Evolutionary conservation across 2,329 filamentous ascomycete species (phyloP), one percentile per base, ranked within the genome.

Genomic region (Exutisphaerella laricina): DNA sequence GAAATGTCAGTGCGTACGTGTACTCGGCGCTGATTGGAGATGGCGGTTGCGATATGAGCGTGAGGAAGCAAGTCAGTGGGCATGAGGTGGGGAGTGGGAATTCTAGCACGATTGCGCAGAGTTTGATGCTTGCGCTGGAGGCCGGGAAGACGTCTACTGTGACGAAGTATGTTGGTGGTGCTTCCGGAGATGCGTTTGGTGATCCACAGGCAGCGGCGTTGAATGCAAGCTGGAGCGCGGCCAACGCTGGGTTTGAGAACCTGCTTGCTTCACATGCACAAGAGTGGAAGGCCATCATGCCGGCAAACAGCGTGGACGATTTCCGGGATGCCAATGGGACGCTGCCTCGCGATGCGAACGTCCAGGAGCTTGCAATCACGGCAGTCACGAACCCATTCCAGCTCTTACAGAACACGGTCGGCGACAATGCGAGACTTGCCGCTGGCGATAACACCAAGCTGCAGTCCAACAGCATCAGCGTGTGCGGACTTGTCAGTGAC

Each of bases 151-250:
- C 71, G 0, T 69, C 76, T 3, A 75, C 70, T 1, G 63, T 86
- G 33, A 75, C 72, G 34, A 88, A 88, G 56, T 86, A 74, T 51
- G 71, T 87, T 12, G 84, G 84, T 20, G 74, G 72, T 36, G 82
- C 84, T 3, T 84, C 82, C 1, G 75, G 74, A 0, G 84, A 87
- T 60, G 82, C 80, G 0, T 87, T 85, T 55, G 48, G 65, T 0
- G 65, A 82, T 48, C 75, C 82, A 0, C 66, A 75, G 44, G 54
- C 60, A 2, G 68, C 71, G 1, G 84, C 84, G 2, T 69, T 70
- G 44, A 59, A 70, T 4, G 80, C 80, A 2, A 78, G 75, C 1
- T 56, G 67, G 4, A 60, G 64, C 1, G 81, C 70, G 28, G 66
- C 70, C 41, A 54, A 63, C 4, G 64, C 64, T 21, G 83, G 82